phyloP scores from a whole-genome alignment of 164 flowering plant genomes.

The Umbilicus rupestris region DNA sequence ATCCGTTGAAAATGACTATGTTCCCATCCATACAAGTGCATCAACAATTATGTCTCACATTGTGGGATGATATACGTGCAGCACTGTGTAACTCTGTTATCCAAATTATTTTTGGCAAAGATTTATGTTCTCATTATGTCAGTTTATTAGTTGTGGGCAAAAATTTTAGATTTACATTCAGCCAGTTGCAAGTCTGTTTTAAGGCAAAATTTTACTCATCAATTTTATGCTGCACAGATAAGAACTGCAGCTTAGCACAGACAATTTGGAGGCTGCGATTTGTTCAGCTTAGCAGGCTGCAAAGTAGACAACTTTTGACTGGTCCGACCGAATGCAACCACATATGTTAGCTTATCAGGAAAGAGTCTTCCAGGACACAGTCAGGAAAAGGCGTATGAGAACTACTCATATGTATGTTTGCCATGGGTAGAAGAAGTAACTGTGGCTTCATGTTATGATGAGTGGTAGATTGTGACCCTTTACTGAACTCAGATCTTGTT shows the following conservation, averaged over 20 bases:
- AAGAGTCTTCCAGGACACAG: not conserved
- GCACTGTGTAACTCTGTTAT: not conserved
- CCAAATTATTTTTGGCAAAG: too few species aligned
- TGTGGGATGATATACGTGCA: not conserved
- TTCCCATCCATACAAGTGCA: too few species aligned
- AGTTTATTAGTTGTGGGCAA: too few species aligned
- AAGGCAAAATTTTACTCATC: not conserved
- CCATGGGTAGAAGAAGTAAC: not conserved
- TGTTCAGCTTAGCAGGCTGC: not conserved
- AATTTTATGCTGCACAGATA: not conserved
- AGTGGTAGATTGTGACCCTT: not conserved
- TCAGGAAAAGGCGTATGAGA: not conserved
- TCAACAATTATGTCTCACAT: too few species aligned
- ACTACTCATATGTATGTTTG: not conserved
- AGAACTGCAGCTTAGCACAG: not conserved
- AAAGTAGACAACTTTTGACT: constrained; percentile 1
- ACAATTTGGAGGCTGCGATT: not conserved
- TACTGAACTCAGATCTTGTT: not conserved
- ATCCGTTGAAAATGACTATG: too few species aligned
- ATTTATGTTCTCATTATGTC: too few species aligned
- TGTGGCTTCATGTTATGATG: not conserved
- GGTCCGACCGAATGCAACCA: not conserved
- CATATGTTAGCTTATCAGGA: not conserved
- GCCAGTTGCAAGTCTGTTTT: not conserved
- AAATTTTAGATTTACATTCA: not conserved